Conservation (phyloP, 164 flowering plant species). For the Houttuynia cordata region DNA sequence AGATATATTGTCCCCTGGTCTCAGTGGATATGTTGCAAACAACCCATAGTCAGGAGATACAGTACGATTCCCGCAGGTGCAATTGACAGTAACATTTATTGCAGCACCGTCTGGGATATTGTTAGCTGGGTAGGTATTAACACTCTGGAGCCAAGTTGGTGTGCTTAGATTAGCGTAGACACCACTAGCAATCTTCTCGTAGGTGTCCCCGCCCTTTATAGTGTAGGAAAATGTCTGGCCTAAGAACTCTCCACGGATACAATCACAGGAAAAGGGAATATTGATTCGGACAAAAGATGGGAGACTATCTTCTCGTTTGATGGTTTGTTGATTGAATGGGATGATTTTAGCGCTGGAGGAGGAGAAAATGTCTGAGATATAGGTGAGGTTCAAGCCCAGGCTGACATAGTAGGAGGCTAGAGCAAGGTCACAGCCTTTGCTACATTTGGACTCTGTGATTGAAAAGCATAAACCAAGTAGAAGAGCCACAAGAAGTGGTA, state of each 20-base stretch:
- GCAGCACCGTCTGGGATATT: constrained; percentile 11
- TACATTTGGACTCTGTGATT: constrained; percentile 9
- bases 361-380: constrained; percentile 8
- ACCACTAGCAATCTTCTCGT: constrained; percentile 5
- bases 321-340: constrained; percentile 15
- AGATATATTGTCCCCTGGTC: constrained; percentile 17
- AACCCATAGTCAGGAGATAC: constrained; percentile 29
- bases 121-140: constrained; percentile 5
- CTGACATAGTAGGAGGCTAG: constrained; percentile 15
- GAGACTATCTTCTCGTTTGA: constrained; percentile 14
- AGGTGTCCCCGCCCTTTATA: constrained; percentile 9
- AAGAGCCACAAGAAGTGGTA: neutral
- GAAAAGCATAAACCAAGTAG: neutral
- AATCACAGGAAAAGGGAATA: constrained; percentile 32
- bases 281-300: constrained; percentile 11
- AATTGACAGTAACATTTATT: constrained; percentile 32
- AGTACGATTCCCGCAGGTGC: constrained; percentile 31
- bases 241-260: constrained; percentile 14
- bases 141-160: constrained; percentile 1
- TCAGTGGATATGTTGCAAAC: constrained; percentile 41
- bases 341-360: constrained; percentile 1
- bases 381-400: constrained; percentile 6
- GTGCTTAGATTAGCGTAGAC: constrained; percentile 20
- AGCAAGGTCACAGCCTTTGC: constrained; percentile 9
- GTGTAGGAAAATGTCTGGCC: constrained; percentile 14